phyloP scores from a whole-genome alignment of 2,329 filamentous ascomycete genomes.

The Beauveria pseudobassiana region DNA sequence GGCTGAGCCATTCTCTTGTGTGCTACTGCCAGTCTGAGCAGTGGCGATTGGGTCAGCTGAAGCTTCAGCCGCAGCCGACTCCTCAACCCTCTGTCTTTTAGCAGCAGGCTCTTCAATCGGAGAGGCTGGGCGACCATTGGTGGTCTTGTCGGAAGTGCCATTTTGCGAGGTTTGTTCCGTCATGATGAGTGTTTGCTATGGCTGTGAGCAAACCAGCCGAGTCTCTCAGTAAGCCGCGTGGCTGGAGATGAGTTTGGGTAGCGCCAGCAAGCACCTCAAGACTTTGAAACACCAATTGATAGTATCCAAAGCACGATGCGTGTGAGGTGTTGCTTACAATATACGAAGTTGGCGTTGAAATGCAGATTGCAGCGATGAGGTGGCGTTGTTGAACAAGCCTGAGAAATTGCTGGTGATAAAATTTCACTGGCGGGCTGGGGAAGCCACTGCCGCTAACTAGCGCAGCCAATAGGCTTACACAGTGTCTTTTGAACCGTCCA shows the following conservation, averaged over 20 bases:
- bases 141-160: neutral
- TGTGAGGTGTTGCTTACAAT: neutral
- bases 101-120: constrained; percentile 34
- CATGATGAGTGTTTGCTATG: constrained; percentile 17
- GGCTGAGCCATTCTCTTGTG: constrained; percentile 17
- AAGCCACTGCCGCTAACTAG: neutral
- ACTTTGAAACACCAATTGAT: neutral
- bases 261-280: neutral
- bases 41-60: neutral
- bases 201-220: neutral
- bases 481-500: neutral
- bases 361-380: neutral
- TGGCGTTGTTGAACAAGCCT: neutral
- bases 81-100: constrained; percentile 53
- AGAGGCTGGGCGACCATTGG: neutral
- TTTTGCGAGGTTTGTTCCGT: constrained; percentile 15
- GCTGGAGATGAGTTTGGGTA: neutral
- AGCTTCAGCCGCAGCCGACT: constrained; percentile 16
- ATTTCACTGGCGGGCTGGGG: constrained; percentile 1
- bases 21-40: constrained; percentile 4
- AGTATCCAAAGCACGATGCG: neutral
- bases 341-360: neutral
- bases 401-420: neutral
- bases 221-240: neutral
- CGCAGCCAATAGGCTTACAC: constrained; percentile 11